These are phyloP conservation scores for Ramalina intermedia DNA, from an alignment of 495 filamentous ascomycete genomes.

Conservation along the genomic window DNA sequence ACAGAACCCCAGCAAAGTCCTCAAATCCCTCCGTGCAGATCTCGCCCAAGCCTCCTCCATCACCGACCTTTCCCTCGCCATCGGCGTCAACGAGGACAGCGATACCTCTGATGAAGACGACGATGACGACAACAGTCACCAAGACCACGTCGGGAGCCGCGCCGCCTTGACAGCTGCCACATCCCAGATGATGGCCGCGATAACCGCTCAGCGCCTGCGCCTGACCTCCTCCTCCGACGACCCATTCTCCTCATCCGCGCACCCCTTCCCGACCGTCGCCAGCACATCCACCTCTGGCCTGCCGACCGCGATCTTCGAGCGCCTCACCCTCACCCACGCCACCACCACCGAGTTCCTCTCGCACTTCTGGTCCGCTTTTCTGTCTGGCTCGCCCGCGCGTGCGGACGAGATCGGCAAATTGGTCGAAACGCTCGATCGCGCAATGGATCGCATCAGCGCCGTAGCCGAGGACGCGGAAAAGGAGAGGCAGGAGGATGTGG, in stretches of 20 bases:
- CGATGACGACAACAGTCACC: conserved; percentile 41
- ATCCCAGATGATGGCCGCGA: conserved; percentile 31
- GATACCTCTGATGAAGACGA: conserved; percentile 39
- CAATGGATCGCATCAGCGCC: conserved; percentile 64
- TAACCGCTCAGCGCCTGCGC: conserved; percentile 39
- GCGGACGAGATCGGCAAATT: conserved; percentile 60
- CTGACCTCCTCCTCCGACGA: conserved; percentile 15
- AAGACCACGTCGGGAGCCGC: conserved; percentile 43
- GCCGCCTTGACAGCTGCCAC: conserved; percentile 32
- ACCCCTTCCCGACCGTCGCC: conserved; percentile 19
- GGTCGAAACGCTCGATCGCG: conserved; percentile 60
- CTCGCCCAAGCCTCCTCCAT: conserved; percentile 34
- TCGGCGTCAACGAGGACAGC: conserved; percentile 51
- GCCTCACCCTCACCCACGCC: conserved; percentile 70
- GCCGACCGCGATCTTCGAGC: conserved; percentile 49
- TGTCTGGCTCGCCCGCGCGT: conserved; percentile 69
- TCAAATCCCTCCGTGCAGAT: conserved; percentile 47
- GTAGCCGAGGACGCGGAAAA: conserved; percentile 69
- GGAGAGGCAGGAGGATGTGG: conserved; percentile 44
- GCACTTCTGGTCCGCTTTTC: conserved; percentile 84
- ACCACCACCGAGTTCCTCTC: conserved; percentile 90
- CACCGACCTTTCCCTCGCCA: conserved; percentile 41
- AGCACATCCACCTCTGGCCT: conserved; percentile 41
- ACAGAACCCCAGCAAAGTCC: conserved; percentile 52
- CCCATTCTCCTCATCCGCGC: conserved; percentile 16